Conservation (phyloP, 2,329 filamentous ascomycete genomes). For the Paecilomyces niveus region DNA sequence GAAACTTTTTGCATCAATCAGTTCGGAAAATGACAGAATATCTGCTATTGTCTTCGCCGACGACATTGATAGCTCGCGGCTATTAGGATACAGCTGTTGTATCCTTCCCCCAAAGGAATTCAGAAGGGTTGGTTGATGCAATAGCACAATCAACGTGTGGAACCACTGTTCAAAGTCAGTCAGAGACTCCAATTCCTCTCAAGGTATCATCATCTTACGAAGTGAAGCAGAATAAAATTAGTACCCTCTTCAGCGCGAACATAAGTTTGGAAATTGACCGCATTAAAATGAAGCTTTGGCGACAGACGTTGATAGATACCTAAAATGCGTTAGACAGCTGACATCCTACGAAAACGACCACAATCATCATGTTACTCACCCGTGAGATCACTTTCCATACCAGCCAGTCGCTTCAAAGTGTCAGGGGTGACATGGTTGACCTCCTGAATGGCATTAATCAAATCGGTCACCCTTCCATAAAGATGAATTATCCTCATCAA, state of each 20-base stretch:
- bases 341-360: background rate
- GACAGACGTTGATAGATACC: slow-evolving; percentile 68
- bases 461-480: slow-evolving; percentile 75
- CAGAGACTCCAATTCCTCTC: background rate
- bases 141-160: slow-evolving; percentile 74
- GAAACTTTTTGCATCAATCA: slow-evolving; percentile 79
- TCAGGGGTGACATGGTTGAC: slow-evolving; percentile 68
- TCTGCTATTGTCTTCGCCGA: slow-evolving; percentile 89
- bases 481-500: slow-evolving; percentile 79
- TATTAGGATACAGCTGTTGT: slow-evolving; percentile 69
- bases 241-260: slow-evolving; percentile 74
- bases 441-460: slow-evolving; percentile 73
- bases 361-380: slow-evolving; percentile 43
- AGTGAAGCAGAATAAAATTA: slow-evolving; percentile 78
- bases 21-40: slow-evolving; percentile 76
- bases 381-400: slow-evolving; percentile 77
- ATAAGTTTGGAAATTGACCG: slow-evolving; percentile 78
- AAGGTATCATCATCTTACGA: slow-evolving; percentile 30
- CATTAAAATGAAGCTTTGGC: slow-evolving; percentile 71
- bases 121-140: slow-evolving; percentile 76
- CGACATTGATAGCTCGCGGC: slow-evolving; percentile 74
- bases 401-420: slow-evolving; percentile 61
- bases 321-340: slow-evolving; percentile 3
- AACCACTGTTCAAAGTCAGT: slow-evolving; percentile 54
- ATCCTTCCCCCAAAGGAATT: slow-evolving; percentile 66